Percentiles rank a stretch among this genome's conserved stretches.
Evolutionary conservation across 2,329 filamentous ascomycete genomes (phyloP).

Genomic region (Didymella sp.): DNA sequence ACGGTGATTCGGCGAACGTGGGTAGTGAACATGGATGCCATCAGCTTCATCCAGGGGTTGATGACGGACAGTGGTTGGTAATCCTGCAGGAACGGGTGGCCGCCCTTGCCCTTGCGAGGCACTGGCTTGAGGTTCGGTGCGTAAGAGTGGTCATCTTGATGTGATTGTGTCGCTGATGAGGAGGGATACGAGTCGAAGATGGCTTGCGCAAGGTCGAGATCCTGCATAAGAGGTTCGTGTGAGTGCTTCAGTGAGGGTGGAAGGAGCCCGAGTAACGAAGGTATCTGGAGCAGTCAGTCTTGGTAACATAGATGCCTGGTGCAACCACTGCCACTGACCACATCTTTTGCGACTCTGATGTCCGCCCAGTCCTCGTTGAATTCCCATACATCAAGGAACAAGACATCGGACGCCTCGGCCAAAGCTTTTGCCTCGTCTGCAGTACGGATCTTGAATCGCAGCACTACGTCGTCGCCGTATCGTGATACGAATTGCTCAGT

Average conservation of each 20-base stretch:
- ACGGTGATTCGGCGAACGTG: constrained; percentile 77
- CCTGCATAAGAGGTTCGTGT: constrained; percentile 78
- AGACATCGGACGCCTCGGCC: constrained; percentile 72
- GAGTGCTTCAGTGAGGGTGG: constrained; percentile 74
- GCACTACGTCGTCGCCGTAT: constrained; percentile 83
- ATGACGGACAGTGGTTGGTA: constrained; percentile 90
- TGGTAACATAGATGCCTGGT: neutral
- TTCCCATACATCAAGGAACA: constrained; percentile 92
- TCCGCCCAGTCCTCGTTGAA: constrained; percentile 84
- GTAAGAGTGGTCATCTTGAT: constrained; percentile 38
- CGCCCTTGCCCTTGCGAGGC: constrained; percentile 56
- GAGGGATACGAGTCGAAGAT: constrained; percentile 78
- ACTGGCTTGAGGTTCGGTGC: constrained; percentile 34
- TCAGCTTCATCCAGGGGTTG: constrained; percentile 87
- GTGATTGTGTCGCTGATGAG: constrained; percentile 39
- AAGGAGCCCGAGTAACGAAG: constrained; percentile 78
- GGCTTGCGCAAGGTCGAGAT: constrained; percentile 71
- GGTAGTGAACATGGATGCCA: constrained; percentile 87
- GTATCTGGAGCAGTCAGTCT: constrained; percentile 52
- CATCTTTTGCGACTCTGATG: constrained; percentile 76
- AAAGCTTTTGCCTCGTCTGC: constrained; percentile 73
- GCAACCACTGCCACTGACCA: constrained; percentile 61
- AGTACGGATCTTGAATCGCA: constrained; percentile 82
- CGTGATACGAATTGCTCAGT: constrained; percentile 48
- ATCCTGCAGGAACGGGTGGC: constrained; percentile 80